Evolutionary conservation across 768 basidiomycete genomes (phyloP).

Genomic region (Xerocomus potaroensis): DNA sequence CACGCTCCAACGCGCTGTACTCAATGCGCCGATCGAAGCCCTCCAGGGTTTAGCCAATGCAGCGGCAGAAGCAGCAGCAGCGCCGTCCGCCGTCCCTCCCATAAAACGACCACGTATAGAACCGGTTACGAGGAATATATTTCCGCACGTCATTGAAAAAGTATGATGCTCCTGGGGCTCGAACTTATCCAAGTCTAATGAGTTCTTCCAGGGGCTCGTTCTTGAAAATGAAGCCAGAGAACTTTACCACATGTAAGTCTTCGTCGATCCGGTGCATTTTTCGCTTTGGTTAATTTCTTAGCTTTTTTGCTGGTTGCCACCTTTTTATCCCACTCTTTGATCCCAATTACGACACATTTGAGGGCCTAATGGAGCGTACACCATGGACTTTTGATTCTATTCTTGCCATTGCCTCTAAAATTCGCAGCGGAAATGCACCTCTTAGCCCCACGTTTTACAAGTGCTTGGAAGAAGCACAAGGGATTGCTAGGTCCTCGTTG

Average conservation of each 20-base stretch:
- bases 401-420: slow-evolving; percentile 87
- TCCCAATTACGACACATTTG: slow-evolving; percentile 89
- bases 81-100: slow-evolving; percentile 59
- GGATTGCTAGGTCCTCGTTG: slow-evolving; percentile 88
- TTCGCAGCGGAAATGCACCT: slow-evolving; percentile 85
- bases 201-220: slow-evolving; percentile 65
- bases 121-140: slow-evolving; percentile 79
- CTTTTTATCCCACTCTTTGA: slow-evolving; percentile 96
- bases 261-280: slow-evolving; percentile 9
- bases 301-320: slow-evolving; percentile 95
- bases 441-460: slow-evolving; percentile 84
- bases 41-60: slow-evolving; percentile 93
- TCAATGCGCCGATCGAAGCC: slow-evolving; percentile 93
- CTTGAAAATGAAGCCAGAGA: slow-evolving; percentile 82
- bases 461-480: slow-evolving; percentile 91
- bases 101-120: slow-evolving; percentile 82
- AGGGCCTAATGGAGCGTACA: slow-evolving; percentile 84
- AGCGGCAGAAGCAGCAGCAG: slow-evolving; percentile 88
- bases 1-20: slow-evolving; percentile 72
- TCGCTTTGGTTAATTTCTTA: slow-evolving; percentile 29
- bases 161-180: slow-evolving; percentile 28
- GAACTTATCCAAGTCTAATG: background rate
- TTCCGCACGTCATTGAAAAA: slow-evolving; percentile 88
- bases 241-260: slow-evolving; percentile 80
- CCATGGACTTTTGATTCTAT: slow-evolving; percentile 97